Evolutionary conservation across 768 basidiomycete genomes (phyloP), one percentile per base, ranked within the genome.

Genomic region (Cystobasidium tubakii): DNA sequence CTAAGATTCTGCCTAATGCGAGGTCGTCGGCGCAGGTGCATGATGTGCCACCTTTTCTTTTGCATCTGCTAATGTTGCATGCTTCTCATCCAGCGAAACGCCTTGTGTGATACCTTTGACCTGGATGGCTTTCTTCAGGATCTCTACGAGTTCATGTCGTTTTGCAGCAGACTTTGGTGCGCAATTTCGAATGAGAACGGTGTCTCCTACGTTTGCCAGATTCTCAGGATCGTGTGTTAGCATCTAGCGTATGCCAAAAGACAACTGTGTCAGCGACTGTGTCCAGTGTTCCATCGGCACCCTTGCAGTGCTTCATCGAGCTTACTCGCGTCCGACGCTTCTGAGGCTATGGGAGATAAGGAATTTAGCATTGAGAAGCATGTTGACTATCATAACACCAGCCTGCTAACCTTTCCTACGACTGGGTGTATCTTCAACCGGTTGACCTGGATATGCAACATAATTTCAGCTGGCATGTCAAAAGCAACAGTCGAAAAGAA

Each of bases 31-130:
- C 6, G 57, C 33, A 6, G 25, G 57, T 31, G 27, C 4, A 31
- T 60, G 57, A 31, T 65, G 63, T 34, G 15, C 17, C 6, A 46
- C 63, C 39, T 65, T 33, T 42, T 39, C 63, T 25, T 71, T 27
- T 27, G 55, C 69, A n/a, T 71, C 69, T 34, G 69, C 69, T 23
- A 71, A n/a, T 44, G 69, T 71, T 36, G 69, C 44, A 34, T 33
- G 50, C 39, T 34, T 36, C 44, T 36, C 55, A 19, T 36, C 33
- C 34, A 36, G 10, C 21, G 53, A 34, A 12, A 71, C 54, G 29
- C 69, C 69, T 62, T 71, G 31, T 31, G 19, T 71, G 23, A 71
- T 60, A 12, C 69, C 69, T 39, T 23, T 21, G 7, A 71, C 69
- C 12, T 36, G 33, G 34, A 33, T 23, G 33, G 69, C 69, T 33